Evolutionary conservation across 495 filamentous ascomycete genomes (phyloP), one percentile per base, ranked within the genome.

Genomic region (Talaromyces liani): DNA sequence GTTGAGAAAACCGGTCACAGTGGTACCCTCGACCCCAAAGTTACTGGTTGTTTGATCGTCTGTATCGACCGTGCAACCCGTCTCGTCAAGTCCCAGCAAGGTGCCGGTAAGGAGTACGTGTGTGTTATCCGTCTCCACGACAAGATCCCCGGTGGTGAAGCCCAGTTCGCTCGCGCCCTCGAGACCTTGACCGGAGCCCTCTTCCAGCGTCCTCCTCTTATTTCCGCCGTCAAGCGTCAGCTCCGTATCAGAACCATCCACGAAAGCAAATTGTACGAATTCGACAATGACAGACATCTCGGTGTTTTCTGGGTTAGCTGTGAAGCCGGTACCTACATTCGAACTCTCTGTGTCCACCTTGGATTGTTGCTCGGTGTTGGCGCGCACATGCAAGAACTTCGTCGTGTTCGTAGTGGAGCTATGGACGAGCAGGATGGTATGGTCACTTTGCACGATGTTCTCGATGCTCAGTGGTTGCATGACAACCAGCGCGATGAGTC

Each of bases 231-330:
- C 72, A 98, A 98, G 87, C 88, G 94, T 73, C 92, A 97, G 79
- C 84, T 98, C 59, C 93, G 94, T 80, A 93, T 98, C 71, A 87
- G 94, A 74, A 96, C 94, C 10, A 96, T 98, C 70, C 88, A 97
- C 76, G 90, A 97, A 78, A 92, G 89, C 82, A 93, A 93, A 77
- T 80, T 97, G 36, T 88, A 92, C 69, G 93, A 98, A 77, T 98
- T 97, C 71, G 94, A 98, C 77, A 96, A 98, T 73, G 92, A 98
- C 63, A 86, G 94, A 65, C 91, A 97, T 71, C 84, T 98, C n/a
- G 95, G 89, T 75, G 92, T 98, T 34, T 98, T 98, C 85, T 97
- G 94, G 94, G 95, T 98, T 64, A 93, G 90, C 76, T 98, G 94
- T 75, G 94, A 98, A 77, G 94, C 94, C 65, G 94, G 94, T 70